phyloP scores from a whole-genome alignment of 305 asterid genomes.

The Salvia sclarea region DNA sequence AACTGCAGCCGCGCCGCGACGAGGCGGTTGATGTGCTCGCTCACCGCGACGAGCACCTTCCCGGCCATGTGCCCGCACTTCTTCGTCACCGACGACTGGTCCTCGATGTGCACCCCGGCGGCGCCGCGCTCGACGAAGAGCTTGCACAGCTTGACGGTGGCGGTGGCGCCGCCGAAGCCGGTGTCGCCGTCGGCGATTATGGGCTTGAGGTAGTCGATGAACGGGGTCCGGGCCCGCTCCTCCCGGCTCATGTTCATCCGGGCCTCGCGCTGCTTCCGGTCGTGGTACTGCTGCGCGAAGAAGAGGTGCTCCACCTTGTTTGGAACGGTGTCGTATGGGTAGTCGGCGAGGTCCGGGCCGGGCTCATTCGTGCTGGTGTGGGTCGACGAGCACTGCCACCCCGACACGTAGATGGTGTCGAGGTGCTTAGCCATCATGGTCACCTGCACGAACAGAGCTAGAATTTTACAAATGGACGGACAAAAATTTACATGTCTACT shows the following conservation, averaged over 20 bases:
- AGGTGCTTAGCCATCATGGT: constrained; percentile 96
- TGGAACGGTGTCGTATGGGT: constrained; percentile 95
- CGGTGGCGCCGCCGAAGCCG: constrained; percentile 97
- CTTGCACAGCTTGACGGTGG: constrained; percentile 93
- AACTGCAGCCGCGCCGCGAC: constrained; percentile 95
- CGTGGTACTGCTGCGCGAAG: constrained; percentile 93
- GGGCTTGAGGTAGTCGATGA: constrained; percentile 79
- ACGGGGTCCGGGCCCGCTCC: constrained; percentile 75
- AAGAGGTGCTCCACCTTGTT: constrained; percentile 93
- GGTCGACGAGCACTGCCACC: constrained; percentile 99
- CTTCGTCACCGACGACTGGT: constrained; percentile 87
- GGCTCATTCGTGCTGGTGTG: constrained; percentile 94
- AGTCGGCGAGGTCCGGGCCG: constrained; percentile 97
- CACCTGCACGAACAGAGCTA: constrained; percentile 53
- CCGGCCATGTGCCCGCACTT: constrained; percentile 99
- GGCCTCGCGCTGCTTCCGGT: constrained; percentile 88
- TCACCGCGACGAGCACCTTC: constrained; percentile 79
- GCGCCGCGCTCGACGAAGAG: constrained; percentile 98
- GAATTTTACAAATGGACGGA: too few relatives aligned
- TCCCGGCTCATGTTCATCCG: constrained; percentile 80
- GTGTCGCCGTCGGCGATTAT: constrained; percentile 98
- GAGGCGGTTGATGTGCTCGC: constrained; percentile 91
- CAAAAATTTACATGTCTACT: too few relatives aligned
- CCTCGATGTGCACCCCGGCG: constrained; percentile 98
- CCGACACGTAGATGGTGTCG: constrained; percentile 90